These are phyloP conservation scores for Plasmodium knowlesi DNA, from an alignment of 169 alveolate genomes.

Conservation along the genomic window DNA sequence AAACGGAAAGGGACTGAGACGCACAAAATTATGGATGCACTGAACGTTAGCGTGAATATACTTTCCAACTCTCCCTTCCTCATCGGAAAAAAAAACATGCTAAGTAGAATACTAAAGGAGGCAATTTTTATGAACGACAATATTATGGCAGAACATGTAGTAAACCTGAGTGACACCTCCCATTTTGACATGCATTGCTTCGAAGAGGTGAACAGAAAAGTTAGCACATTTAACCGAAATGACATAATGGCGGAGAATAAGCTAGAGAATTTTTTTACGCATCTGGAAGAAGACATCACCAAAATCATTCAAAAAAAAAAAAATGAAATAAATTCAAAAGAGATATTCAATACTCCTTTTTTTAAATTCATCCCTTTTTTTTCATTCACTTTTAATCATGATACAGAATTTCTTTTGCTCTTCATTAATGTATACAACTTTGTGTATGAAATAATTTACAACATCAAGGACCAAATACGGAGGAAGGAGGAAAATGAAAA, in stretches of 20 bases:
- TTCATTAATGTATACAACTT: slow-evolving; percentile 57
- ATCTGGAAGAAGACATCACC: slow-evolving; percentile 19
- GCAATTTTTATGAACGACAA: slow-evolving; percentile 19
- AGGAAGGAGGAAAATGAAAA: background rate
- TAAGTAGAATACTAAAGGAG: slow-evolving; percentile 24
- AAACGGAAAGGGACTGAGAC: background rate
- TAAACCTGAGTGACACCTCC: background rate
- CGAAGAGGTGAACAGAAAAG: slow-evolving; percentile 13
- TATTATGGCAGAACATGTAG: slow-evolving; percentile 23
- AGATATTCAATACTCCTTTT: slow-evolving; percentile 30
- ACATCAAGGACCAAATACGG: slow-evolving; percentile 46
- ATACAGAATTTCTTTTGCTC: slow-evolving; percentile 39
- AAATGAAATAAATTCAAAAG: slow-evolving; percentile 27
- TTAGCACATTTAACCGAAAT: slow-evolving; percentile 13
- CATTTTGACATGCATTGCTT: slow-evolving; percentile 29
- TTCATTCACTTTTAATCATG: slow-evolving; percentile 30
- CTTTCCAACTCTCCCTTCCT: slow-evolving; percentile 22
- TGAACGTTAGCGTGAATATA: slow-evolving; percentile 5
- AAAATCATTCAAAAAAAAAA: slow-evolving; percentile 23
- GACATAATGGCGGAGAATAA: slow-evolving; percentile 17
- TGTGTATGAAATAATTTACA: slow-evolving; percentile 57
- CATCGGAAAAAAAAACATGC: slow-evolving; percentile 38
- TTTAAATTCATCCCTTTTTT: slow-evolving; percentile 35
- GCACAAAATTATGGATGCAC: slow-evolving; percentile 42
- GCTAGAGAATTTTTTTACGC: slow-evolving; percentile 2